Evolutionary conservation across 345 rosid species (phyloP).

Genomic region (Murraya koenigii): DNA sequence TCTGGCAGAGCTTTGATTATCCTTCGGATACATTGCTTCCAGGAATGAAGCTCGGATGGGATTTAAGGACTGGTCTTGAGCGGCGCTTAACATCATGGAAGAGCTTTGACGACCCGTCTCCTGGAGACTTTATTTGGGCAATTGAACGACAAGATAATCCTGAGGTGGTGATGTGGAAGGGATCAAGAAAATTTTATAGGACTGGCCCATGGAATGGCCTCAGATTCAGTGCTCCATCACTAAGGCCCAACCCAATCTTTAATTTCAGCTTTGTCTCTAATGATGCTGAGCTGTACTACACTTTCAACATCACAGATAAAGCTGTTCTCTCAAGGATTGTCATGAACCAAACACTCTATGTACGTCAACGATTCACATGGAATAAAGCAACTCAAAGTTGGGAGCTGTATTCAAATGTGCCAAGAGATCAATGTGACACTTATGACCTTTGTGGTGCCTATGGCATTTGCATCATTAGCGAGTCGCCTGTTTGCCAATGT

Average conservation of each 20-base stretch:
- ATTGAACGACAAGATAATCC: slow-evolving; percentile 30
- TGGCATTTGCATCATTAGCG: too few relatives aligned
- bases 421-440: too few relatives aligned
- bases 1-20: slow-evolving; percentile 17
- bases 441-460: too few relatives aligned
- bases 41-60: slow-evolving; percentile 53
- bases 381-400: too few relatives aligned
- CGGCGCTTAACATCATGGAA: slow-evolving; percentile 41
- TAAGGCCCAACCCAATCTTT: slow-evolving; percentile 12
- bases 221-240: slow-evolving; percentile 33
- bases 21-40: slow-evolving; percentile 41
- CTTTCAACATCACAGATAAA: too few relatives aligned
- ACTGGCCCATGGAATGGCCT: slow-evolving; percentile 50
- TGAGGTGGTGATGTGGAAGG: slow-evolving; percentile 25
- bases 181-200: slow-evolving; percentile 15
- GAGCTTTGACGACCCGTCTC: slow-evolving; percentile 39
- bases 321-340: too few relatives aligned
- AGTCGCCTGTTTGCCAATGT: neutral
- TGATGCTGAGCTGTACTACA: too few relatives aligned
- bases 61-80: slow-evolving; percentile 22
- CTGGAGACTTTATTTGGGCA: slow-evolving; percentile 34
- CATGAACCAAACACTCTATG: too few relatives aligned
- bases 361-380: too few relatives aligned
- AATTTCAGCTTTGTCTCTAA: too few relatives aligned
- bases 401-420: too few relatives aligned